Evolutionary conservation across 257 asterid genomes (phyloP), one percentile per base, ranked within the genome.

Genomic region (Nicotiana knightiana): DNA sequence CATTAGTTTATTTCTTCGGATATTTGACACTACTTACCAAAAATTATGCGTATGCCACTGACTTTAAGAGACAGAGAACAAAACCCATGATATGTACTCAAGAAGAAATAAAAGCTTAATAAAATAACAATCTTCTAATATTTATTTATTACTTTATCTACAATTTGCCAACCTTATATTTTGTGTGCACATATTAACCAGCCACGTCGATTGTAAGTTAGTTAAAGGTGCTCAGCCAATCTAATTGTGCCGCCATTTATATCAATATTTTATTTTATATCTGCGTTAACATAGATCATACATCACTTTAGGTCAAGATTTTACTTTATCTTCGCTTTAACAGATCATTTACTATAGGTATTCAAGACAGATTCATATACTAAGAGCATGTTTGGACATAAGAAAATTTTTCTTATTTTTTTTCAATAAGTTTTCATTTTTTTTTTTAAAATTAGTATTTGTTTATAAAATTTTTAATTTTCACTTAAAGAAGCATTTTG

Each of bases 31-130:
- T 2, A 3, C 33, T 32, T 32, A 32, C 2, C 39, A 5, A 35
- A 35, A 35, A 35, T 4, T 35, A 4, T 35, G 39, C 1, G 39
- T 35, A 35, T 7, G 39, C 6, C 1, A 35, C 7, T 35, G 7
- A 35, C 84, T 71, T 86, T 81, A 21, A 70, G 83, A 73, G 83
- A 79, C 63, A 75, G 37, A 3, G 62, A 51, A 79, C 28, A 62
- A 39, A 76, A 77, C 65, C 46, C 11, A 55, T 13, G 61, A 16
- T 1, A 55, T 55, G 12, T 12, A 0, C 16, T 10, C 55, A 12
- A 54, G 5, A 48, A 48, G 55, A 48, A 63, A 24, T 54, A 54
- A 12, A 1, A 55, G 39, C 7, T 55, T 4, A 55, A 0, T 17
- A n/a, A 55, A 55, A 21, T 21, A 55, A 1, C 9, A 16, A 1